A percentile compares a stretch with the other conserved stretches of the same genome.
These are phyloP conservation scores for Aechmea fasciata DNA, from an alignment of 176 grass and related monocot genomes.

Conservation along the genomic window DNA sequence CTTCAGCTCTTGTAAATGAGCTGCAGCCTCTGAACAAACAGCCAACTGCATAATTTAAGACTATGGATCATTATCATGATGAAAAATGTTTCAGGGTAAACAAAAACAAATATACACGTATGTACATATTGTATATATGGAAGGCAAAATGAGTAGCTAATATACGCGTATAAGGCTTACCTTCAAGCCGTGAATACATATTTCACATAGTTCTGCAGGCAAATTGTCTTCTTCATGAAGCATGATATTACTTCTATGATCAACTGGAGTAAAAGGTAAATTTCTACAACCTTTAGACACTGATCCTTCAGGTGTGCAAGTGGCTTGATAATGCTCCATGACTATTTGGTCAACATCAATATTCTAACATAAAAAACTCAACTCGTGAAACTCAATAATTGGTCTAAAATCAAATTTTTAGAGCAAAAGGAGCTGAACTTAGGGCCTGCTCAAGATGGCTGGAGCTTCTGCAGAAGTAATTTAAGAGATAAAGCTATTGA, in stretches of 20 bases:
- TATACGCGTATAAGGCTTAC: conserved; percentile 20
- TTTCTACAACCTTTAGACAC: conserved; percentile 16
- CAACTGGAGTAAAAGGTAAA: conserved; percentile 29
- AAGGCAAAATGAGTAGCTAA: no score
- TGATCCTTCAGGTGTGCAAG: conserved; percentile 42
- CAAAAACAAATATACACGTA: conserved; percentile 11
- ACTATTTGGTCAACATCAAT: conserved; percentile 91
- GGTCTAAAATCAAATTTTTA: not conserved
- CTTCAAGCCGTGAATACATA: conserved; percentile 55
- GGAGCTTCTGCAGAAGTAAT: no score
- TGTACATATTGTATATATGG: conserved; percentile 3
- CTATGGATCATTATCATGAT: conserved; percentile 21
- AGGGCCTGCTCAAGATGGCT: no score
- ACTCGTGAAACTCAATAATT: not conserved
- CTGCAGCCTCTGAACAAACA: conserved; percentile 43
- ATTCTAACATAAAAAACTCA: conserved; percentile 46
- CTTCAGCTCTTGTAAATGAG: conserved; percentile 77
- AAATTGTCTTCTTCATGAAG: conserved; percentile 30
- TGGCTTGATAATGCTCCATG: conserved; percentile 86
- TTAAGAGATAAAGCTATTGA: no score
- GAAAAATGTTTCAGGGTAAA: conserved; percentile 7
- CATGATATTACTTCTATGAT: conserved; percentile 27
- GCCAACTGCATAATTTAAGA: conserved; percentile 44
- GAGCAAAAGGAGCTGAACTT: not conserved
- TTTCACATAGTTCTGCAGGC: conserved; percentile 53